A percentile compares a stretch with the other conserved stretches of the same genome.
phyloP scores from a whole-genome alignment of 192 early-diverging fungal species.

The Podila clonocystis region DNA sequence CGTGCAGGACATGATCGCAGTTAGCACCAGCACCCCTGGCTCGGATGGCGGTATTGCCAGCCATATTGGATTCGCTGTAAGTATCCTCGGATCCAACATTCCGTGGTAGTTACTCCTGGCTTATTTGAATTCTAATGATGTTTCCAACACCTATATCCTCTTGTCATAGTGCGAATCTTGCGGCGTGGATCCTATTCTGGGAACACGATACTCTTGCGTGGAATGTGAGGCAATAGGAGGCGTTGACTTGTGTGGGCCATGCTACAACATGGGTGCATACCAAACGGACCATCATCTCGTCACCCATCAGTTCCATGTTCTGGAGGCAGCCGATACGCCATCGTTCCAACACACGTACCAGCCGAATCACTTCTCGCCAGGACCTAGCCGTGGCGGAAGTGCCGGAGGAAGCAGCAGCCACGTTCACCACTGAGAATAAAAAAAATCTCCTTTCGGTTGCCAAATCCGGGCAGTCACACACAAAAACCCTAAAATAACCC shows the following conservation, averaged over 20 bases:
- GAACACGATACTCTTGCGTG: conserved; percentile 72
- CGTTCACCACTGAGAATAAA: not conserved
- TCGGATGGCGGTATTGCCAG: conserved; percentile 16
- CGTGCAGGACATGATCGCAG: conserved; percentile 56
- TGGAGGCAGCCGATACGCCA: conserved; percentile 24
- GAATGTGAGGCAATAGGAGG: conserved; percentile 69
- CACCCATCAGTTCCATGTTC: conserved; percentile 43
- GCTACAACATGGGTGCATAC: conserved; percentile 60
- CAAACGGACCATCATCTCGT: conserved; percentile 29
- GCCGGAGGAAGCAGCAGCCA: not conserved
- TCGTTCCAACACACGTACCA: conserved; percentile 5
- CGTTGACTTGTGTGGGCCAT: conserved; percentile 76
- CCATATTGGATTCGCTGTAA: conserved; percentile 31
- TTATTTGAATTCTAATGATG: not conserved
- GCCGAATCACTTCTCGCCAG: not conserved
- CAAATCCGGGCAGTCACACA: not conserved
- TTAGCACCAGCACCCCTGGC: conserved; percentile 6
- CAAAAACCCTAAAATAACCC: too few species aligned
- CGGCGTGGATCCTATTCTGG: conserved; percentile 77
- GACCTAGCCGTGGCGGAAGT: not conserved
- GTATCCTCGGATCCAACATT: not conserved
- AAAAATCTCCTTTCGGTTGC: not conserved
- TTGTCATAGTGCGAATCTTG: conserved; percentile 72
- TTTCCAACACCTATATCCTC: not conserved
- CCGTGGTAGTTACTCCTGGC: too few species aligned